Percentiles rank a stretch among this genome's conserved stretches.
These are phyloP conservation scores for Pyrenophora tritici-repentis DNA, from an alignment of 2,329 filamentous ascomycete species.

Conservation along the genomic window DNA sequence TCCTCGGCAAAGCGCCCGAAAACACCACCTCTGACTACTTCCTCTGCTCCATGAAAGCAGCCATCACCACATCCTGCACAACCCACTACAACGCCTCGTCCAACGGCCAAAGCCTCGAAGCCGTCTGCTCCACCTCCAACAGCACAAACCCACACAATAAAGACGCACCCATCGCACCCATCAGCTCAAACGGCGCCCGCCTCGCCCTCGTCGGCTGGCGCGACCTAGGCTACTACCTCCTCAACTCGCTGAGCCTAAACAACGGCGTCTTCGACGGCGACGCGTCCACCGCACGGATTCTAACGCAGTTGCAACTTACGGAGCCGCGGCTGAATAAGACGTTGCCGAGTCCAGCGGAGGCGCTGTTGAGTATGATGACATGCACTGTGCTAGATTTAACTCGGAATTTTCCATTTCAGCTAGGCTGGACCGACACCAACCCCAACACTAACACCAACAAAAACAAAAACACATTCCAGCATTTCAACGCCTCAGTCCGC, in stretches of 20 bases:
- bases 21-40: slow-evolving; percentile 10
- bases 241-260: slow-evolving; percentile 12
- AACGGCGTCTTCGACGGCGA: slow-evolving; percentile 14
- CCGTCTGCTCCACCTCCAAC: slow-evolving; percentile 1
- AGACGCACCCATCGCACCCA: not conserved
- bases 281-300: slow-evolving; percentile 8
- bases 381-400: slow-evolving; percentile 11
- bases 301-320: slow-evolving; percentile 7
- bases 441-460: too few relatives aligned
- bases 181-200: not conserved
- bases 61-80: slow-evolving; percentile 6
- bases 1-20: slow-evolving; percentile 10
- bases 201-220: slow-evolving; percentile 1
- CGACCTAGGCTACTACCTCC: slow-evolving; percentile 7
- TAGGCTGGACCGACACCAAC: too few relatives aligned
- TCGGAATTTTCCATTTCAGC: slow-evolving; percentile 8
- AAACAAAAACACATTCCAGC: not conserved
- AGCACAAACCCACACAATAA: not conserved
- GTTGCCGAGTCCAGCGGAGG: slow-evolving; percentile 6
- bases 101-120: slow-evolving; percentile 9
- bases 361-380: slow-evolving; percentile 1
- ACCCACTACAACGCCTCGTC: slow-evolving; percentile 14
- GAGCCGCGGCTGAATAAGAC: slow-evolving; percentile 5
- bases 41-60: slow-evolving; percentile 11
- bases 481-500: slow-evolving; percentile 11